phyloP scores from a whole-genome alignment of 352 stramenopile genomes.

The Globisporangium recalcitrans region DNA sequence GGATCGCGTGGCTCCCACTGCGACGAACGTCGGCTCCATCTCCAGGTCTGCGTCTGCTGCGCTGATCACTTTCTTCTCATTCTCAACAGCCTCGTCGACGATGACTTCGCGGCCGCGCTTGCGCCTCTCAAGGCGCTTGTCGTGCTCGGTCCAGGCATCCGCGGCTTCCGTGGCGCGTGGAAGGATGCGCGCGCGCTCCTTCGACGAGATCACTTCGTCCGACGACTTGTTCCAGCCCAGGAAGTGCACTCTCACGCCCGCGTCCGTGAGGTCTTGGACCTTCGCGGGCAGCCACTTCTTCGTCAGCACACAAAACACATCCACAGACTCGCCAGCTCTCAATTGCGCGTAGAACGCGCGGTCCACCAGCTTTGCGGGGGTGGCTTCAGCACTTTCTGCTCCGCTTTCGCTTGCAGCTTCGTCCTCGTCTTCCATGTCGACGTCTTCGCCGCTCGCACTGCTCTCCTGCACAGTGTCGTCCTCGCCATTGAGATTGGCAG shows the following conservation, averaged over 20 bases:
- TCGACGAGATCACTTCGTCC: constrained; percentile 41
- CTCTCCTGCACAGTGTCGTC: background rate
- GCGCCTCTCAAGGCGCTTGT: constrained; percentile 42
- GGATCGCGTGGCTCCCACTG: constrained; percentile 55
- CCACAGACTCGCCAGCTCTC: constrained; percentile 35
- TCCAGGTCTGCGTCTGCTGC: background rate
- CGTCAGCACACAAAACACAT: constrained; percentile 49
- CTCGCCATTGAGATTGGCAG: background rate
- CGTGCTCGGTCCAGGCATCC: constrained; percentile 35
- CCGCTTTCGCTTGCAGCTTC: background rate
- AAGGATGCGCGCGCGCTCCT: constrained; percentile 32
- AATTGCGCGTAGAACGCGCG: constrained; percentile 20
- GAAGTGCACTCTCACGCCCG: constrained; percentile 45
- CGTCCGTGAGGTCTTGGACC: constrained; percentile 31
- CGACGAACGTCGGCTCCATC: constrained; percentile 40
- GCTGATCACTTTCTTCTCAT: constrained; percentile 3
- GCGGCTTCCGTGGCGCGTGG: constrained; percentile 30
- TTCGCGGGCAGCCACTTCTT: constrained; percentile 59
- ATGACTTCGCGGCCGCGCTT: constrained; percentile 22
- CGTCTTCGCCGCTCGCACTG: background rate
- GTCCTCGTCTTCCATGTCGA: constrained; percentile 5
- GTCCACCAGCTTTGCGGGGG: background rate
- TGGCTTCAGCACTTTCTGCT: background rate
- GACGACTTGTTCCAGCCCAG: constrained; percentile 60
- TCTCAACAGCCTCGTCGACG: constrained; percentile 10